phyloP scores from a whole-genome alignment of 2,329 filamentous ascomycete genomes.

The Hypoxylon sp. region DNA sequence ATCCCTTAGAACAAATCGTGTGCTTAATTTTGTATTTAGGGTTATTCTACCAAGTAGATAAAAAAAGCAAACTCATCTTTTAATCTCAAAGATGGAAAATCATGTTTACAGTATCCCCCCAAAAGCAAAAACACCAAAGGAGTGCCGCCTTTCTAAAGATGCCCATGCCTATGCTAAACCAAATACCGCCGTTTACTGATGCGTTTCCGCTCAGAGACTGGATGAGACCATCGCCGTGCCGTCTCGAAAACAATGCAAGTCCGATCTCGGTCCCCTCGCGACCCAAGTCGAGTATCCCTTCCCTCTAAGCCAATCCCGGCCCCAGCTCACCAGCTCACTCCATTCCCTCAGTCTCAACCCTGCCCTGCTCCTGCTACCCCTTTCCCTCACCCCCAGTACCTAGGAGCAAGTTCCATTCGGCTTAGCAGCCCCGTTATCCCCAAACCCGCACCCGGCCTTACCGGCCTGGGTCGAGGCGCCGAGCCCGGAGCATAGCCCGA shows the following conservation, averaged over 20 bases:
- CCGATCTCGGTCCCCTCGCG: neutral
- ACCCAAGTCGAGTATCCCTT: neutral
- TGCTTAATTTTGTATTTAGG: neutral
- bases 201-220: neutral
- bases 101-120: too few species aligned
- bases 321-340: too few species aligned
- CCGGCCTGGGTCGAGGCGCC: constrained; percentile 45
- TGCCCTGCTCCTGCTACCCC: too few species aligned
- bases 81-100: too few species aligned
- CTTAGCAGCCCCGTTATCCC: constrained; percentile 13
- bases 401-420: too few species aligned
- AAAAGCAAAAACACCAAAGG: neutral
- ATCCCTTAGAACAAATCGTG: neutral
- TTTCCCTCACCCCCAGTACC: too few species aligned
- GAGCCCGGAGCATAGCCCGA: constrained; percentile 46
- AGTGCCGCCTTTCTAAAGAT: constrained; percentile 5
- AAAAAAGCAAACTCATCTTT: neutral
- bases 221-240: neutral
- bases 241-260: neutral
- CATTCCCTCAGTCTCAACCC: neutral
- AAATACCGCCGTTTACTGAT: constrained; percentile 3
- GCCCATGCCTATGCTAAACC: constrained; percentile 17
- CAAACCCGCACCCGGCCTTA: constrained; percentile 50
- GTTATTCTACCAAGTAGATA: neutral
- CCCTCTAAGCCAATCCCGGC: too few species aligned